Evolutionary conservation across 495 filamentous ascomycete genomes (phyloP), one percentile per base, ranked within the genome.

Genomic region (Aspergillus campestris): DNA sequence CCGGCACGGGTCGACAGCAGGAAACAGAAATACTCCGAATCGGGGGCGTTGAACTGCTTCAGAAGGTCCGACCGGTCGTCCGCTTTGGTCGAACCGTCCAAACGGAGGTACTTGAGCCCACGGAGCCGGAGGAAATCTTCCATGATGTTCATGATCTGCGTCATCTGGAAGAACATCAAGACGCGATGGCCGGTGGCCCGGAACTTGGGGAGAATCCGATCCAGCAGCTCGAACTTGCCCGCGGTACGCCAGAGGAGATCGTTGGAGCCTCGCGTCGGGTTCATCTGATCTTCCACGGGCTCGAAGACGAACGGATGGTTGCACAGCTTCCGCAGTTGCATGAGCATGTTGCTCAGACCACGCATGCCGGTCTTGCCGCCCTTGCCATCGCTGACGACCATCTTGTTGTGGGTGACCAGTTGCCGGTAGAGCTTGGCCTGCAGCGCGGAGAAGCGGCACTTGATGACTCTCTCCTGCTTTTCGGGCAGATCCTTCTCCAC

Each of bases 151-250:
- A 98, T 98, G 58, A 98, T 98, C 34, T 94, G 88, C 2, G 92
- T 98, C 92, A 98, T 98, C 65, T 98, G 92, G 78, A 98, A 98
- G 78, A 98, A 98, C 84, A 98, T 97, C 59, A 98, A 64, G 40
- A 96, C 89, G 55, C 94, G 83, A 77, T 98, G 92, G 31, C 86
- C 85, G 4, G 88, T 86, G 0, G 72, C 77, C 49, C 84, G 80
- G 69, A 97, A 96, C 62, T 98, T 98, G 8, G 92, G 92, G 34
- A 98, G 64, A 41, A 98, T 74, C 29, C 92, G 75, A 64, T 98
- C 94, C 11, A 98, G 75, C 8, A 98, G 74, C 68, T 98, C 92
- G 56, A 98, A 98, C 64, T 98, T 98, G 59, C 92, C 92, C 31
- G 90, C 81, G 6, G 94, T 95, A 61, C 92, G 83, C 92, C 92